phyloP scores from a whole-genome alignment of 2,329 filamentous ascomycete species.

The Neonectria faginata region DNA sequence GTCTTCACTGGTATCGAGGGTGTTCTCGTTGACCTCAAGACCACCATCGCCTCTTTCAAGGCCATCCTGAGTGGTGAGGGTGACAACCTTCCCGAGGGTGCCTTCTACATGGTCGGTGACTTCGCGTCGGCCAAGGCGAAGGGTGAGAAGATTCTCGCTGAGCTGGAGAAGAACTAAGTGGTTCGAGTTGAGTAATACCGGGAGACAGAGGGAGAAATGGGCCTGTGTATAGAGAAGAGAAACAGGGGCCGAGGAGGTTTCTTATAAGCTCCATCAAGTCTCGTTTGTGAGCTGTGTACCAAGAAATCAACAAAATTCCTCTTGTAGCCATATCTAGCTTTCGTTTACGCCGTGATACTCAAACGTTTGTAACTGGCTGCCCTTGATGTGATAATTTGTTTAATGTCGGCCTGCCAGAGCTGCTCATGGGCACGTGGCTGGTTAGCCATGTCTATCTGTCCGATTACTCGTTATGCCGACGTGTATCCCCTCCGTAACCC shows the following conservation, averaged over 20 bases:
- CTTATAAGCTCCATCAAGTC: slow-evolving; percentile 67
- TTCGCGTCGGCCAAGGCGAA: slow-evolving; percentile 92
- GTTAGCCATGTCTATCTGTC: neutral
- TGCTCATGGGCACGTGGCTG: neutral
- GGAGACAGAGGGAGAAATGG: slow-evolving; percentile 50
- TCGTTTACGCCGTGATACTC: slow-evolving; percentile 41
- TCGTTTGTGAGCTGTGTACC: slow-evolving; percentile 73
- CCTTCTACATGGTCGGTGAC: slow-evolving; percentile 98
- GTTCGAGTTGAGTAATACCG: slow-evolving; percentile 52
- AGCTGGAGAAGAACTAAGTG: slow-evolving; percentile 77
- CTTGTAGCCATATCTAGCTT: slow-evolving; percentile 53
- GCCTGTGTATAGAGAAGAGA: slow-evolving; percentile 71
- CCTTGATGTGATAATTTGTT: neutral
- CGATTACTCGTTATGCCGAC: neutral
- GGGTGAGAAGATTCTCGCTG: slow-evolving; percentile 99
- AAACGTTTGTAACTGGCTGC: neutral
- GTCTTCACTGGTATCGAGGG: slow-evolving; percentile 96
- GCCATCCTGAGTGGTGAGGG: slow-evolving; percentile 93
- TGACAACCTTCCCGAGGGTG: slow-evolving; percentile 94
- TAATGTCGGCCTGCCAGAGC: neutral
- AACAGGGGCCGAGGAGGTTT: slow-evolving; percentile 62
- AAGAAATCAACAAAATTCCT: slow-evolving; percentile 65
- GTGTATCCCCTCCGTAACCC: neutral
- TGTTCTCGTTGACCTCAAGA: slow-evolving; percentile 97
- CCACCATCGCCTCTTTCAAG: slow-evolving; percentile 98